Conservation (phyloP, 352 stramenopile species). For the Globisporangium ultimum region DNA sequence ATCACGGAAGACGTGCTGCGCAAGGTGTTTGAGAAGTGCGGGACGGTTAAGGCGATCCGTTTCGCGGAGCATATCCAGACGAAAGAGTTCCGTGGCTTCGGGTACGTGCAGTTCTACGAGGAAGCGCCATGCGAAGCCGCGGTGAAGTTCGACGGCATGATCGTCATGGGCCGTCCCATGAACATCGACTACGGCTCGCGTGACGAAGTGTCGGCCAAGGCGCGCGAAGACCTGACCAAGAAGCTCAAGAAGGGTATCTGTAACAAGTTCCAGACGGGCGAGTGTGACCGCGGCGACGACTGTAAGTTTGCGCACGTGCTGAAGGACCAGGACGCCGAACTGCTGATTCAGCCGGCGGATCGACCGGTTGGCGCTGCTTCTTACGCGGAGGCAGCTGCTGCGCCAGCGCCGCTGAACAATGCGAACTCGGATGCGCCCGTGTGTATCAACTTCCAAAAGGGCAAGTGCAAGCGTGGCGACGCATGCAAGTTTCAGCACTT, state of each 20-base stretch:
- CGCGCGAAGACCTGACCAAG: constrained; percentile 66
- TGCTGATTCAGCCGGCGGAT: constrained; percentile 37
- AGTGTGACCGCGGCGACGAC: constrained; percentile 54
- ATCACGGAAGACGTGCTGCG: constrained; percentile 87
- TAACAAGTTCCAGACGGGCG: constrained; percentile 63
- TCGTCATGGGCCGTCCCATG: constrained; percentile 84
- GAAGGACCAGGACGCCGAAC: constrained; percentile 50
- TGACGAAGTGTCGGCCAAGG: constrained; percentile 63
- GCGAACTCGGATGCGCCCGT: constrained; percentile 44
- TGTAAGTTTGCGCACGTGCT: constrained; percentile 78
- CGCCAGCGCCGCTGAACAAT: constrained; percentile 13
- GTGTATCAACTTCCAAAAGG: constrained; percentile 75
- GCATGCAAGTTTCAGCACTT: constrained; percentile 63
- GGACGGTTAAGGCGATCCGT: constrained; percentile 73
- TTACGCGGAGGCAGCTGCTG: constrained; percentile 19
- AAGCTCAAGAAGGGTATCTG: constrained; percentile 78
- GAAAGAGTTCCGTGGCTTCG: constrained; percentile 83
- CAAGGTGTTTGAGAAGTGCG: constrained; percentile 78
- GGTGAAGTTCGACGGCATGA: constrained; percentile 70
- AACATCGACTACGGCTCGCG: constrained; percentile 76
- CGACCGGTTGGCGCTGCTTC: constrained; percentile 19
- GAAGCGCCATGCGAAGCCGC: constrained; percentile 83
- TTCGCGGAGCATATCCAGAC: constrained; percentile 86
- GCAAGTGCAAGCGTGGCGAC: constrained; percentile 63
- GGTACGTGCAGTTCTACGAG: constrained; percentile 94